Conservation (phyloP, 495 filamentous ascomycete species). For the Penicillium odoratum region DNA sequence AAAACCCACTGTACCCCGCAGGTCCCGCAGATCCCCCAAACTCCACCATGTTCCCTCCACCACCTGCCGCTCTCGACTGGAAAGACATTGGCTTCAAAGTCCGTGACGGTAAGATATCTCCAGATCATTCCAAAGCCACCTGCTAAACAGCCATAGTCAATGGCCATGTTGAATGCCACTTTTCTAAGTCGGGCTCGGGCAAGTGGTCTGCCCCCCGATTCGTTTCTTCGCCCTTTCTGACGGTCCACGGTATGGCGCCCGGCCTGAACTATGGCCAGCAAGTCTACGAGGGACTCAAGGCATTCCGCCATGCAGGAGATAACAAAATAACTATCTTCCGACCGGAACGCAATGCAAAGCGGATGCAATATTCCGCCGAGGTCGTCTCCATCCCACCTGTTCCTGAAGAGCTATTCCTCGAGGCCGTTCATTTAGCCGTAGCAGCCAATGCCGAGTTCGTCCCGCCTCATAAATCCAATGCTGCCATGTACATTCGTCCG, state of each 20-base stretch:
- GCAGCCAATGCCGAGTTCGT: slow-evolving; percentile 84
- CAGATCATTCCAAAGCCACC: background rate
- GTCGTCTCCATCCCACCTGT: slow-evolving; percentile 79
- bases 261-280: slow-evolving; percentile 92
- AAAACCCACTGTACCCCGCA: slow-evolving; percentile 1
- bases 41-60: slow-evolving; percentile 66
- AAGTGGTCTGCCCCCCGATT: slow-evolving; percentile 75
- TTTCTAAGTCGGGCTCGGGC: slow-evolving; percentile 34
- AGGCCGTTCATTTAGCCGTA: slow-evolving; percentile 75
- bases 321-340: slow-evolving; percentile 75
- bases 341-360: slow-evolving; percentile 73
- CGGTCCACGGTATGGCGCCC: slow-evolving; percentile 86
- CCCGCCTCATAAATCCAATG: slow-evolving; percentile 77
- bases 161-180: slow-evolving; percentile 39
- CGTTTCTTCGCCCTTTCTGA: slow-evolving; percentile 73
- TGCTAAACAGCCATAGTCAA: slow-evolving; percentile 23
- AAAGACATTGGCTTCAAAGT: slow-evolving; percentile 85
- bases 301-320: slow-evolving; percentile 68
- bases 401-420: slow-evolving; percentile 68
- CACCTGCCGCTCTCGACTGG: slow-evolving; percentile 80
- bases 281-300: slow-evolving; percentile 91
- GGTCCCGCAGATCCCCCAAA: slow-evolving; percentile 11
- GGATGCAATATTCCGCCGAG: slow-evolving; percentile 73
- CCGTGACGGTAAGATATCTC: slow-evolving; percentile 67
- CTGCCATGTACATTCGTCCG: slow-evolving; percentile 86